A percentile compares a stretch with the other conserved stretches of the same genome.
Conservation (phyloP, 83 land plant genomes). For the Picea abies region DNA sequence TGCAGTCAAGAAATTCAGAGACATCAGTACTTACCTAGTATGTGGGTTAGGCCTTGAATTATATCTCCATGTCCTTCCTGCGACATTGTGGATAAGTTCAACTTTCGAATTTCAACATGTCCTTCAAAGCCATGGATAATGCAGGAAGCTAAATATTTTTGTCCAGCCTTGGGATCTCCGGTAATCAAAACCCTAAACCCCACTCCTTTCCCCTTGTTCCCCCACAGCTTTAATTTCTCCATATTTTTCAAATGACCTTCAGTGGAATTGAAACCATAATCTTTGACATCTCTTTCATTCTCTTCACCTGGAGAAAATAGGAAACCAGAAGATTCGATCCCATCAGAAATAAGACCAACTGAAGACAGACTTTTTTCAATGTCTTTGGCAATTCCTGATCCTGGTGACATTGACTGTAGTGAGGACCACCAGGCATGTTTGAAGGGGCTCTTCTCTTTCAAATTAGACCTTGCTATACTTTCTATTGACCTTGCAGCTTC, state of each 20-base stretch:
- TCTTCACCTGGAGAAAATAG: not conserved
- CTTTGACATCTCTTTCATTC: conserved; percentile 4
- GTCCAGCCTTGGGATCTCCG: conserved; percentile 78
- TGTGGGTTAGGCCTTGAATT: conserved; percentile 73
- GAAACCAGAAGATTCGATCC: conserved; percentile 15
- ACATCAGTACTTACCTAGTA: conserved; percentile 57
- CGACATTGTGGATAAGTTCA: conserved; percentile 82
- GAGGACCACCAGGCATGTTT: conserved; percentile 30
- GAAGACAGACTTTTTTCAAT: conserved; percentile 36
- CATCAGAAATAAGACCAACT: conserved; percentile 34
- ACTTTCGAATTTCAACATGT: conserved; percentile 60
- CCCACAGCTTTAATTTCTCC: conserved; percentile 4
- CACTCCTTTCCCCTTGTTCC: conserved; percentile 26
- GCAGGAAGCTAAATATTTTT: conserved; percentile 76
- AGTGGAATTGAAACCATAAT: not conserved
- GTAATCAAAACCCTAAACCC: conserved; percentile 73
- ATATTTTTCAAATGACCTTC: conserved; percentile 8
- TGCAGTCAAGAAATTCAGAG: not conserved
- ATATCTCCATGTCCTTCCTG: conserved; percentile 90
- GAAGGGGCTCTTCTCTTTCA: conserved; percentile 29
- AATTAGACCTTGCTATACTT: conserved; percentile 35
- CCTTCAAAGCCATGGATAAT: conserved; percentile 78
- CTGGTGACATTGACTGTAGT: conserved; percentile 32
- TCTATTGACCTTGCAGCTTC: conserved; percentile 42
- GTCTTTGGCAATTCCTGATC: conserved; percentile 37